These are phyloP conservation scores for Metschnikowia rubicola DNA, from an alignment of 805 yeast species.

Conservation along the genomic window DNA sequence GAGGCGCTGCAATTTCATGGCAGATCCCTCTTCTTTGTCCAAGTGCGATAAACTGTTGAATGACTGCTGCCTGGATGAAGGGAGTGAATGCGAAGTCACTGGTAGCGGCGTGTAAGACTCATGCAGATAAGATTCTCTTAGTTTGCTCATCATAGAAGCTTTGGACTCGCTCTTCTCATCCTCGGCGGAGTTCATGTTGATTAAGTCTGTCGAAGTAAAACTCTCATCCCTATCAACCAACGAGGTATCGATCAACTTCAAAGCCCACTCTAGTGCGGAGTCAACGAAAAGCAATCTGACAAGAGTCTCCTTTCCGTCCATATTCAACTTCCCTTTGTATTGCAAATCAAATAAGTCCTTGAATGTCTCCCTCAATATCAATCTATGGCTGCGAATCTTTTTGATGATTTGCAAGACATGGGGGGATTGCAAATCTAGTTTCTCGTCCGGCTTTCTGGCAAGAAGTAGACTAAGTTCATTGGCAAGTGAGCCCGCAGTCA, in stretches of 20 bases:
- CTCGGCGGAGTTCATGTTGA: conserved; percentile 21
- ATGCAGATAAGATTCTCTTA: conserved; percentile 2
- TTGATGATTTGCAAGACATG: conserved; percentile 29
- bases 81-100: conserved; percentile 9
- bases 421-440: conserved; percentile 31
- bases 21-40: conserved; percentile 42
- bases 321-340: conserved; percentile 49
- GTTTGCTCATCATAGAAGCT: conserved; percentile 2
- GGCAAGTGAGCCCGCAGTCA: conserved; percentile 34
- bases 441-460: conserved; percentile 29
- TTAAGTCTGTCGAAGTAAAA: conserved; percentile 12
- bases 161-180: conserved; percentile 21
- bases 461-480: conserved; percentile 29
- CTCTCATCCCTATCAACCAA: conserved; percentile 21
- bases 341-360: conserved; percentile 58
- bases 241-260: conserved; percentile 39
- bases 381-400: conserved; percentile 27
- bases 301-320: conserved; percentile 73
- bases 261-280: conserved; percentile 60
- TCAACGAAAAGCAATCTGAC: conserved; percentile 67
- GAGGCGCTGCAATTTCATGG: conserved; percentile 33
- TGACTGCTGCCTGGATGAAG: conserved; percentile 17
- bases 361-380: conserved; percentile 30
- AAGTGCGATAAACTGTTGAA: conserved; percentile 30
- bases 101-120: conserved; percentile 7